A percentile compares a stretch with the other conserved stretches of the same genome.
phyloP scores from a whole-genome alignment of 148 eudicot species.

The Arctostaphylos glauca region DNA sequence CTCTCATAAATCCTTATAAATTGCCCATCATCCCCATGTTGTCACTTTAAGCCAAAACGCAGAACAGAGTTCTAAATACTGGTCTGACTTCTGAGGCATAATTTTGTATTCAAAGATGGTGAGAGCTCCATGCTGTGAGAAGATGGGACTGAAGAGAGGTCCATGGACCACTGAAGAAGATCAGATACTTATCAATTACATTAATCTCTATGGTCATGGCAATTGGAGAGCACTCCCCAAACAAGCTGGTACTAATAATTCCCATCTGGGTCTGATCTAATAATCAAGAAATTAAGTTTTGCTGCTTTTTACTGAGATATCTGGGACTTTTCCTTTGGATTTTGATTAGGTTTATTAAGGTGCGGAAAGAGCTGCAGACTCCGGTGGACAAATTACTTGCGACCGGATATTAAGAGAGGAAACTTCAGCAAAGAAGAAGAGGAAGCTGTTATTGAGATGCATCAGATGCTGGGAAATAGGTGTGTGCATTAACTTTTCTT shows the following conservation, averaged over 20 bases:
- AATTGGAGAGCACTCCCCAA: constrained; percentile 46
- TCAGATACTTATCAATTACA: constrained; percentile 21
- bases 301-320: background rate
- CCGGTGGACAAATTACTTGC: constrained; percentile 65
- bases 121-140: constrained; percentile 46
- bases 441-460: constrained; percentile 58
- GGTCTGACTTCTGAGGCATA: background rate
- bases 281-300: background rate
- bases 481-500: constrained; percentile 9
- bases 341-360: constrained; percentile 58
- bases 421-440: constrained; percentile 67
- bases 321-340: background rate
- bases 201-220: constrained; percentile 27
- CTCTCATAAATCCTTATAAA: background rate
- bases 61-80: background rate
- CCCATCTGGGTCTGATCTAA: background rate
- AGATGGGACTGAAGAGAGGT: constrained; percentile 46
- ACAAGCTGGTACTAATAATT: constrained; percentile 20
- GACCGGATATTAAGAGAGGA: constrained; percentile 73
- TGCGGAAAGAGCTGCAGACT: constrained; percentile 82
- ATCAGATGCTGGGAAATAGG: constrained; percentile 64
- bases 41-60: background rate
- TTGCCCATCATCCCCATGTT: background rate
- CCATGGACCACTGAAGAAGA: constrained; percentile 49
- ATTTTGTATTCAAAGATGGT: constrained; percentile 29